A percentile compares a stretch with the other conserved stretches of the same genome.
phyloP scores from a whole-genome alignment of 106 monocot genomes.

The Xerophyta viscosa region DNA sequence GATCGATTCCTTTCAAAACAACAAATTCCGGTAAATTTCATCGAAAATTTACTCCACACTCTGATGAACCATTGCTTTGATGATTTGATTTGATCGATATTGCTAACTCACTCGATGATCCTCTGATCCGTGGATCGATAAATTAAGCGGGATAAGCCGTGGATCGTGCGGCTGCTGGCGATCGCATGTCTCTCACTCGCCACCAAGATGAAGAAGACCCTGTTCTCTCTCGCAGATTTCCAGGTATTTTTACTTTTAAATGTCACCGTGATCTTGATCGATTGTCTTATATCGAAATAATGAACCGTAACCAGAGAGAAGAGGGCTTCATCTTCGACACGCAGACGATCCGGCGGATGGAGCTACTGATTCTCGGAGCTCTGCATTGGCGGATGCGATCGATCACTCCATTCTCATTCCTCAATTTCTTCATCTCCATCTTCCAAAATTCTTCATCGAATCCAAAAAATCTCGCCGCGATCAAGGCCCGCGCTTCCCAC shows the following conservation, averaged over 20 bases:
- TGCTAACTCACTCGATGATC: not conserved
- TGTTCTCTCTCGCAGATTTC: slow-evolving; percentile 38
- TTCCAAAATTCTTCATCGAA: slow-evolving; percentile 6
- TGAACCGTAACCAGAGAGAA: slow-evolving; percentile 21
- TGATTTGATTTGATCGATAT: not conserved
- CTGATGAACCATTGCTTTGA: not conserved
- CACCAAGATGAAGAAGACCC: slow-evolving; percentile 69
- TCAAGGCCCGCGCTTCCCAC: slow-evolving; percentile 49
- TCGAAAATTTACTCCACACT: not conserved
- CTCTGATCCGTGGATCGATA: not conserved
- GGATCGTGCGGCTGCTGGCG: slow-evolving; percentile 65
- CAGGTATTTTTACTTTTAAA: slow-evolving; percentile 39
- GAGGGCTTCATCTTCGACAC: slow-evolving; percentile 55
- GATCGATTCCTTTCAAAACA: slow-evolving; percentile 74
- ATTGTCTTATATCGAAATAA: too few relatives aligned
- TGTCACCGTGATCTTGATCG: not conserved
- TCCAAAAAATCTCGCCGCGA: slow-evolving; percentile 26
- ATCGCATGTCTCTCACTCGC: slow-evolving; percentile 82
- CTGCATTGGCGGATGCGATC: slow-evolving; percentile 94
- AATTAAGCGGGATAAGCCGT: slow-evolving; percentile 55
- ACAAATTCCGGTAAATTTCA: slow-evolving; percentile 36
- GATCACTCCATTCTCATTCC: slow-evolving; percentile 88
- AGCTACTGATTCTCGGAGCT: slow-evolving; percentile 58
- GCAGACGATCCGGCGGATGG: slow-evolving; percentile 69
- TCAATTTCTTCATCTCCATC: slow-evolving; percentile 60